Base-by-base conservation (phyloP, 139 green algal genomes). In the Chlorella vulgaris region DNA sequence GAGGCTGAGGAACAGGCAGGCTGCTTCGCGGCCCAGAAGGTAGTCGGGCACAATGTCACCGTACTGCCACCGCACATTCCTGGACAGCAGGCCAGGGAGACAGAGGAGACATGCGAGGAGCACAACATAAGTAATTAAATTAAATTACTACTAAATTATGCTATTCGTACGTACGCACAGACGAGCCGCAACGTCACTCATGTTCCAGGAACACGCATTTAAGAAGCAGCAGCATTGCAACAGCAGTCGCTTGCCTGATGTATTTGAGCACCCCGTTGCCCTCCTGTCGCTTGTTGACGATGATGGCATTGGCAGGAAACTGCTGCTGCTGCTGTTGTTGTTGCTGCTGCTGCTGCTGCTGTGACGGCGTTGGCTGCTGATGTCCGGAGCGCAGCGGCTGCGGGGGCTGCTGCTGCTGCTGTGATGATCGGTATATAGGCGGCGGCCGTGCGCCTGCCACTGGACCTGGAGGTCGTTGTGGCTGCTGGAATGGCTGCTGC, bases 251-350 rank as follows among this genome's bases (percentile, higher is more conserved):
- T 33, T 35, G 68, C 73, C 73, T 77, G 51, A 98, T 93, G 86
- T 96, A 90, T 58, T 92, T 90, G 1, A 98, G 88, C 43, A 98
- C 81, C 0, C 94, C 93, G 85, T 98, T 98, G 81, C 93, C 93
- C 69, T 94, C 66, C 89, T 98, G 95, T 43, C 94, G 84, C 22
- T 66, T 69, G 86, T 78, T 93, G 3, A 97, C 93, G 6, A 96
- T 58, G 61, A 97, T 90, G 50, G 86, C 81, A 84, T 94, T 96
- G 26, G 86, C 77, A 19, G 86, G 82, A 10, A 83, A 35, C 62
- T 81, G 47, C 31, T 67, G 74, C 43, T 35, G 47, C 26, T 31
- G 31, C 36, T 39, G 76, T 26, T 50, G 61, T 4, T 47, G 31
- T 22, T 84, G 83, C 24, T 67, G 33, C 61, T 74, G 39, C 3